Base-by-base conservation (phyloP, 257 asterid genomes). In the Lycium ferocissimum region DNA sequence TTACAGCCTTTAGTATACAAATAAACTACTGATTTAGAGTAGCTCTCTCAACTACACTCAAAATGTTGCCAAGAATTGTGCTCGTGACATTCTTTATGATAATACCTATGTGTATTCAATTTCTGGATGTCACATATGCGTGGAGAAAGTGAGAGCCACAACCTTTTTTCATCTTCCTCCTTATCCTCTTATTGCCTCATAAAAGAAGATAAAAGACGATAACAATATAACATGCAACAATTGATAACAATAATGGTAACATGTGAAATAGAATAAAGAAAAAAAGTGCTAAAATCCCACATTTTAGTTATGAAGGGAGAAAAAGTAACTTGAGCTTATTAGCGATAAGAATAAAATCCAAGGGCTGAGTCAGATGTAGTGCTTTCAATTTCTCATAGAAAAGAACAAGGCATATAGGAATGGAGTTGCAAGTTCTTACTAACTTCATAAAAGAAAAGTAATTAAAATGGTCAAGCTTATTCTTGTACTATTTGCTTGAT, bases 121-220 rank as follows among this genome's bases (percentile, higher is more conserved):
- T 71, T 71, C 4, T 71, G 15, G 79, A 43, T 71, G 18, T 71
- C 79, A 71, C 37, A 43, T 18, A 9, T 43, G 56, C 35, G 37
- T 43, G 56, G 79, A 71, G 79, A 71, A 43, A 18, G 57, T 18
- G 57, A 43, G 26, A 43, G 79, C 17, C 79, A 71, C 79, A 38
- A 7, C 26, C 57, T 18, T 2, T 43, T 71, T 71, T 3, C 78
- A 9, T 17, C 2, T 40, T 18, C 4, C 9, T 43, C 17, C 79
- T 71, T 43, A 71, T 71, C 79, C 56, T 8, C 37, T 38, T 38
- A 69, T 15, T 70, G 10, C 38, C 45, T 17, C 40, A 70, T 9
- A 43, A 69, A 69, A 5, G 47, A 66, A 66, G 73, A 35, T 12
- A 66, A 66, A 66, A 13, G 26, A 26, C 33, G 33, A 69, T 40